Conservation (phyloP, 345 rosid species). For the Gossypium turneri region DNA sequence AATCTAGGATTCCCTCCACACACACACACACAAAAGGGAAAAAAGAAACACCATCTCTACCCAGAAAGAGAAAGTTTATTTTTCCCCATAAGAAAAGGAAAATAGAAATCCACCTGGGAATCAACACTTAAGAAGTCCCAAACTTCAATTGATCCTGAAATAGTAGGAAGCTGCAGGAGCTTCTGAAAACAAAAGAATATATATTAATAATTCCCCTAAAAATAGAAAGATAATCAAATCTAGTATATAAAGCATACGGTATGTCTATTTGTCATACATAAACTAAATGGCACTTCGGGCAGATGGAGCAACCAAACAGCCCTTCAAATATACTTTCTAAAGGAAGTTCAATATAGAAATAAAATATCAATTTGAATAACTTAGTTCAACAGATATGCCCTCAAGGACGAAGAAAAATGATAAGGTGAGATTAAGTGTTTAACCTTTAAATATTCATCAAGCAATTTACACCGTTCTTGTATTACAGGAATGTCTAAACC, state of each 20-base stretch:
- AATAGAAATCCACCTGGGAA: constrained; percentile 65
- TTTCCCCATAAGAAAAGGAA: neutral
- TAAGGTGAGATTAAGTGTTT: constrained; percentile 21
- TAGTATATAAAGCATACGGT: neutral
- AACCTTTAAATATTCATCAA: constrained; percentile 88
- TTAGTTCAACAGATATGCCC: constrained; percentile 4
- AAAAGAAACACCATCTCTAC: neutral
- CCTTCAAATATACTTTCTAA: neutral
- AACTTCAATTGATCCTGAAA: constrained; percentile 97
- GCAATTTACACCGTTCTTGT: constrained; percentile 84
- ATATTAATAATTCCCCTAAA: constrained; percentile 4
- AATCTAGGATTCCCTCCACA: neutral
- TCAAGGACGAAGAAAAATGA: constrained; percentile 7
- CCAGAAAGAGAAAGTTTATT: neutral
- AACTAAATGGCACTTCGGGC: neutral
- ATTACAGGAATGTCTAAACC: constrained; percentile 80
- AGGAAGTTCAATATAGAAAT: neutral
- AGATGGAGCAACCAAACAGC: neutral
- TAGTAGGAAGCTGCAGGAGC: constrained; percentile 78
- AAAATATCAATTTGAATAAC: neutral
- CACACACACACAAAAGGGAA: neutral
- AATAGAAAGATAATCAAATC: neutral
- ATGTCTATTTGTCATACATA: constrained; percentile 1
- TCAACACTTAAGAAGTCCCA: constrained; percentile 98
- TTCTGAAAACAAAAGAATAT: constrained; percentile 43